Evolutionary conservation across 1,284 basidiomycete genomes (phyloP), one percentile per base, ranked within the genome.

Genomic region (Garcileccinum viscosum): DNA sequence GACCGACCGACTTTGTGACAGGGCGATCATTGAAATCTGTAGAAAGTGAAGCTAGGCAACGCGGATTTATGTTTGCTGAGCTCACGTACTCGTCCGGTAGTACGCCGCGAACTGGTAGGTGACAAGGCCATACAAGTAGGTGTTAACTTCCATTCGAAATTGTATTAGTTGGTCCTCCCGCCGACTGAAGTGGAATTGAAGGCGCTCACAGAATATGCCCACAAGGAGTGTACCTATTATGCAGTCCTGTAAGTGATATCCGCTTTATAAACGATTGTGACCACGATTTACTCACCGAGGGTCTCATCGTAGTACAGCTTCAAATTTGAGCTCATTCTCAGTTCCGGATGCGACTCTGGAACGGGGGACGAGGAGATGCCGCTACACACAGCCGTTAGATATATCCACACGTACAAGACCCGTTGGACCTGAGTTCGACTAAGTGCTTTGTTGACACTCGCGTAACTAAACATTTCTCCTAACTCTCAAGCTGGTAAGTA

Each of bases 131-230:
- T 62, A 62, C 24, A 62, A 40, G 60, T 38, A 62, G n/a, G 60
- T 62, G 37, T 62, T 62, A 3, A 62, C 60, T 62, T 37, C n/a
- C n/a, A n/a, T n/a, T n/a, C n/a, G n/a, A n/a, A n/a, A n/a, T n/a
- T n/a, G n/a, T n/a, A n/a, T n/a, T n/a, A n/a, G n/a, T n/a, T n/a
- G n/a, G n/a, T n/a, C n/a, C n/a, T n/a, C n/a, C n/a, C n/a, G n/a
- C n/a, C n/a, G 24, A 30, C 56, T 17, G 14, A 32, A 14, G 32
- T 56, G 50, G 19, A 32, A 24, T 60, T 9, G 8, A 6, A 1
- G 19, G 44, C 11, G 73, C 82, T 70, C 69, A 84, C 83, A 79
- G 63, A 83, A 82, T 69, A 83, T 73, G 42, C 84, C 83, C 35
- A 82, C 62, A 4, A 84, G 73, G 58, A 84, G 79, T 35, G 80